Base-by-base conservation (phyloP, 2,329 filamentous ascomycete genomes). In the Polychaeton citri region DNA sequence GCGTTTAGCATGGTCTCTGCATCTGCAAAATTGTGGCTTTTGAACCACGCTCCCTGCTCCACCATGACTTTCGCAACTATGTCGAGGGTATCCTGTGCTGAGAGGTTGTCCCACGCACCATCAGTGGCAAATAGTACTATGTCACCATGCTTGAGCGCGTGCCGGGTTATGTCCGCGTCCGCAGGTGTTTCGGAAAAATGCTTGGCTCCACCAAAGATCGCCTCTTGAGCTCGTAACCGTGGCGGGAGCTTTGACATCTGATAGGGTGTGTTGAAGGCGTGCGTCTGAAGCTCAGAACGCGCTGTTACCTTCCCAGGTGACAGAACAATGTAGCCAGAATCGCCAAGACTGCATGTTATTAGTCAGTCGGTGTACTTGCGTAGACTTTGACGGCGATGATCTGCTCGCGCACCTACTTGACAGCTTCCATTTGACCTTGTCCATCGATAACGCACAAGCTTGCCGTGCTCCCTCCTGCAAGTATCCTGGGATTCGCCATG, bases 231-330 rank as follows among this genome's bases (percentile, higher is more conserved):
- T 38, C 85, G 72, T 61, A 94, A 79, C 48, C 73, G 75, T 3
- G 80, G 74, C 1, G 90, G 88, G 6, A 95, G 79, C 36, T 94
- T 77, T 36, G 85, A 88, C 28, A 98, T 72, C 59, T 98, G 90
- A 54, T 83, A 98, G 0, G 90, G 90, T 0, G 90, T 96, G 60
- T 98, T 98, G 71, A 98, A 98, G 30, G 80, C 86, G 58, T 98
- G 90, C 1, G 86, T 95, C 60, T 98, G 90, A 17, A 85, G 81
- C 33, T 78, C 73, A 2, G 86, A 93, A 53, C 77, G 79, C 38
- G 80, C 74, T 57, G 90, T 80, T 20, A 98, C 82, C 10, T 81
- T 84, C 47, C 88, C 92, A 18, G 84, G 72, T 10, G 86, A 77
- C 41, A 96, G 68, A 42, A 93, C 80, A 38, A 96, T 71, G 57